Conservation (phyloP, 306 rosid genomes). For the Dryas octopetala region DNA sequence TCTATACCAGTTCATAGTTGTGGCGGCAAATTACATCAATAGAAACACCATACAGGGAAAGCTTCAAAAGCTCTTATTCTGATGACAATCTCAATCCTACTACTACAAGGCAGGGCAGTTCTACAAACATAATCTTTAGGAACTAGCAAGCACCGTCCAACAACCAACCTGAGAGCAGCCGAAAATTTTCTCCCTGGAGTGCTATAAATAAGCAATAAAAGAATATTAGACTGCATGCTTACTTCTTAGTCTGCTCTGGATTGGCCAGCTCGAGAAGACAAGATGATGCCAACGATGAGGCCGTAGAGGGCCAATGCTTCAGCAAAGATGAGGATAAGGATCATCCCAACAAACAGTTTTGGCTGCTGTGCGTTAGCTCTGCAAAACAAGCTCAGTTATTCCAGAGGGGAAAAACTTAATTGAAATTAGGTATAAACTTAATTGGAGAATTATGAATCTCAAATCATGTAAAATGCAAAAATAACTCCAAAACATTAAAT, state of each 20-base stretch:
- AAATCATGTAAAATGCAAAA: neutral
- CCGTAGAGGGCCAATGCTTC: conserved; percentile 87
- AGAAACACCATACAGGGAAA: conserved; percentile 14
- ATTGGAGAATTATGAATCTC: neutral
- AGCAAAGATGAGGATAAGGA: conserved; percentile 81
- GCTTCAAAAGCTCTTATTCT: conserved; percentile 54
- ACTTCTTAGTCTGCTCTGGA: conserved; percentile 74
- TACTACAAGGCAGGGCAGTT: conserved; percentile 37
- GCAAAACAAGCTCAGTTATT: conserved; percentile 36
- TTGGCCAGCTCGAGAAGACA: conserved; percentile 88
- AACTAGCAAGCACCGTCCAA: conserved; percentile 36
- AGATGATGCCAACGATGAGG: conserved; percentile 79
- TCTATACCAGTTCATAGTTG: conserved; percentile 17
- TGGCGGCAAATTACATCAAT: conserved; percentile 24
- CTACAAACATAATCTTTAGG: conserved; percentile 31
- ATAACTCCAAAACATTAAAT: neutral
- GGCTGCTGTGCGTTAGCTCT: conserved; percentile 94
- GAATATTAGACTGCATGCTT: conserved; percentile 40
- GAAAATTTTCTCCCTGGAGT: conserved; percentile 29
- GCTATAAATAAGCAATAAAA: conserved; percentile 39
- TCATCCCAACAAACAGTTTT: conserved; percentile 86
- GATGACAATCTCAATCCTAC: conserved; percentile 43
- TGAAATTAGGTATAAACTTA: neutral
- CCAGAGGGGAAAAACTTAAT: neutral
- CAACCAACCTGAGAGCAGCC: conserved; percentile 36